Conservation (phyloP, 768 basidiomycete genomes). For the Tylopilus balloui region DNA sequence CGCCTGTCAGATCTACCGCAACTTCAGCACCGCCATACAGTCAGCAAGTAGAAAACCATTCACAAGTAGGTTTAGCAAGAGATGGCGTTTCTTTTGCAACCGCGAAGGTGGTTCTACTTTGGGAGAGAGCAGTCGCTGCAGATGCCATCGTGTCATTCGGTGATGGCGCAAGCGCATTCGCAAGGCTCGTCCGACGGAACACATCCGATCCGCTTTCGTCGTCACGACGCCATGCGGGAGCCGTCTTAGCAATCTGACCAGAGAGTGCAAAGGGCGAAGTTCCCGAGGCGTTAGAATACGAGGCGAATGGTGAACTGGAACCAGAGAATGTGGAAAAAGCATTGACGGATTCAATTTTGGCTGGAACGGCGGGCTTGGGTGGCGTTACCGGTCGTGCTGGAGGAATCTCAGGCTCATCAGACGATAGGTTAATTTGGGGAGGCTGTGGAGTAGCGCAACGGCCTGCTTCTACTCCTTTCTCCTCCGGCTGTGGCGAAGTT, state of each 20-base stretch:
- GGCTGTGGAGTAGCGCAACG: constrained; percentile 12
- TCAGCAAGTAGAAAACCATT: constrained; percentile 1
- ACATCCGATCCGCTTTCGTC: constrained; percentile 7
- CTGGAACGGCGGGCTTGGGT: constrained; percentile 7
- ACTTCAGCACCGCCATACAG: constrained; percentile 1
- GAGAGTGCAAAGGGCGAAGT: constrained; percentile 23
- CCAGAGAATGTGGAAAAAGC: constrained; percentile 40
- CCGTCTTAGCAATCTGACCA: constrained; percentile 8
- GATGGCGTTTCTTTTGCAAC: not conserved
- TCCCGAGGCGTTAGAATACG: constrained; percentile 24
- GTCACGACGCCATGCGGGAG: constrained; percentile 28
- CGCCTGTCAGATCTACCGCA: constrained; percentile 45
- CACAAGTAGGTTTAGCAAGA: constrained; percentile 14
- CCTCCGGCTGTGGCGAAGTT: constrained; percentile 1
- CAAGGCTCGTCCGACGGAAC: constrained; percentile 4
- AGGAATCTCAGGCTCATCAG: constrained; percentile 10
- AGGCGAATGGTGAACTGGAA: constrained; percentile 33
- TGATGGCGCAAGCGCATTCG: constrained; percentile 16
- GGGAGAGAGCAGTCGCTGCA: not conserved
- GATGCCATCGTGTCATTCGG: constrained; percentile 15
- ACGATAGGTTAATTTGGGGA: not conserved
- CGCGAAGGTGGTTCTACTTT: not conserved
- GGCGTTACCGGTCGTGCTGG: constrained; percentile 13
- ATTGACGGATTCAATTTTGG: constrained; percentile 12
- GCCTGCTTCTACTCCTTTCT: constrained; percentile 10